Base-by-base conservation (phyloP, 1,284 basidiomycete species). In the Trichosporon asahii region DNA sequence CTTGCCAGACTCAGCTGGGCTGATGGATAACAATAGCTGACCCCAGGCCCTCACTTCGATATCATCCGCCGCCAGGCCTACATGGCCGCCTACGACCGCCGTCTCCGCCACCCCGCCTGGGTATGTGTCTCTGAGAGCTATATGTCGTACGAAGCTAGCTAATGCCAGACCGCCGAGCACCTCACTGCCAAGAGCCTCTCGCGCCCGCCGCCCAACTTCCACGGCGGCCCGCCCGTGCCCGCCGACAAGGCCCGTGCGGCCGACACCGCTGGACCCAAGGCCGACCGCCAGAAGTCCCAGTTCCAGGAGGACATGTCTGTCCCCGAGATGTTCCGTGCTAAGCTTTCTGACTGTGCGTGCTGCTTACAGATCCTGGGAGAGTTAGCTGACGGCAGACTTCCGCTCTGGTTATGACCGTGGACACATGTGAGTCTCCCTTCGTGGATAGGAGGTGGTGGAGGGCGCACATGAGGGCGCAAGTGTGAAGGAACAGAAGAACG, bases 391-490 rank as follows among this genome's bases (percentile, higher is more conserved):
- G 2, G 5, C 65, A 82, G 87, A 98, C 82, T 96, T 98, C 83
- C 87, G 88, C 70, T 95, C 92, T 76, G 96, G 96, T 14, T 99
- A 98, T 82, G 96, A 98, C 80, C 89, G 96, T 18, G 97, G 96
- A 60, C 96, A 99, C 83, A 98, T 99, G 95, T 78, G 69, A 27
- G 76, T 68, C 12, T 18, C 14, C 31, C 15, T 25, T 0, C 8
- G n/a, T 2, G 33, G 25, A 7, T 3, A 8, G 2, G 49, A 25
- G 49, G 49, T 18, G 49, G 25, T 23, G 8, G 6, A 18, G 9
- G n/a, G 21, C n/a, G n/a, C n/a, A n/a, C n/a, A n/a, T n/a, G 21
- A 25, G 11, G 46, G 49, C 14, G 44, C 18, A 46, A n/a, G 14
- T 14, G 35, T 11, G 35, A 37, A 37, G 35, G 35, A 37, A 37